Evolutionary conservation across 306 rosid species (phyloP).

Genomic region (Dalbergia cochinchinensis): DNA sequence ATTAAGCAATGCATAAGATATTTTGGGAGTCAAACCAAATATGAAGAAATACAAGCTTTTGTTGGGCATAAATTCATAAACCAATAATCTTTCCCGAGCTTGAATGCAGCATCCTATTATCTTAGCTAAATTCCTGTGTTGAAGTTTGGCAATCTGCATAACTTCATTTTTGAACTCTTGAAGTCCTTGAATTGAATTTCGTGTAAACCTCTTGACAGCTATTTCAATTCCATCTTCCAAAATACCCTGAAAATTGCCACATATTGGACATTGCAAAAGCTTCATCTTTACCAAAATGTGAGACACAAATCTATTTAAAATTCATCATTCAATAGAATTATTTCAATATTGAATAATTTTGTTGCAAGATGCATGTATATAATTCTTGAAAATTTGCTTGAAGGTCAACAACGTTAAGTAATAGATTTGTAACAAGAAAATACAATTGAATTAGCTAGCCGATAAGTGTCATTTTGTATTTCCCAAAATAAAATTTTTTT

Average conservation of each 20-base stretch:
- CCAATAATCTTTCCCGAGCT: conserved; percentile 56
- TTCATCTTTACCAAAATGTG: too few relatives aligned
- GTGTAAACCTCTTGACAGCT: conserved; percentile 68
- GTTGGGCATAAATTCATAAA: conserved; percentile 61
- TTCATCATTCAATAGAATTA: too few relatives aligned
- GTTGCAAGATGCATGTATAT: too few relatives aligned
- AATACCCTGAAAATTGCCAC: conserved; percentile 48
- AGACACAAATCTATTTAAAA: too few relatives aligned
- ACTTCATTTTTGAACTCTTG: conserved; percentile 65
- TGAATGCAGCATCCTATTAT: conserved; percentile 62
- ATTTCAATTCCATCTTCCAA: conserved; percentile 59
- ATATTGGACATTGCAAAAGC: too few relatives aligned
- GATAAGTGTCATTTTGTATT: too few relatives aligned
- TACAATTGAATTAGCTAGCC: too few relatives aligned
- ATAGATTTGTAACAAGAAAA: too few relatives aligned
- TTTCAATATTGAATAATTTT: too few relatives aligned
- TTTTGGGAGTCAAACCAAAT: conserved; percentile 45
- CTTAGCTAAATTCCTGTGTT: conserved; percentile 64
- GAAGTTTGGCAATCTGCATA: conserved; percentile 56
- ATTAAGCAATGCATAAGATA: background rate
- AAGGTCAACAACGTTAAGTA: too few relatives aligned
- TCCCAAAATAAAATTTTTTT: too few relatives aligned
- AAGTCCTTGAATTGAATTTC: conserved; percentile 55
- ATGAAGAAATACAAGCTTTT: conserved; percentile 59
- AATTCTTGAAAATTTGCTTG: too few relatives aligned